phyloP scores from a whole-genome alignment of 164 flowering plant genomes.

The Vitis cinerea region DNA sequence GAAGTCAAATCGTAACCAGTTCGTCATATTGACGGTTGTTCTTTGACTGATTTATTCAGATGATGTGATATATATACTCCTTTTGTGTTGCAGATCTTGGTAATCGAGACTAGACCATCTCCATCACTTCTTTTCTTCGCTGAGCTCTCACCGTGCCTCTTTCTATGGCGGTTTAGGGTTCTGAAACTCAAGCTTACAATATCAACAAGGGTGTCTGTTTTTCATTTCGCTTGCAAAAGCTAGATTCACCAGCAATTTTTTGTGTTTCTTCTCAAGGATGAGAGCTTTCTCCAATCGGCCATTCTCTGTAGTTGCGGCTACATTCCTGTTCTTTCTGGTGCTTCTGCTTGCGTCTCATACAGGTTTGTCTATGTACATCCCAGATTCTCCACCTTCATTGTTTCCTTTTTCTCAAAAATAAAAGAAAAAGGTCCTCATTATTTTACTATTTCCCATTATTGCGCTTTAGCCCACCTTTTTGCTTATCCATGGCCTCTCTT shows the following conservation, averaged over 20 bases:
- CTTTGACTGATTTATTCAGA: background rate
- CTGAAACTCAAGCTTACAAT: no score
- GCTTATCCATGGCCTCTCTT: constrained; percentile 5
- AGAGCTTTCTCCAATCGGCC: constrained; percentile 7
- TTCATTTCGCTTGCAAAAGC: no score
- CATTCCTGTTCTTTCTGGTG: constrained; percentile 3
- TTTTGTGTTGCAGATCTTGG: constrained; percentile 5
- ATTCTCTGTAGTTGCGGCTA: constrained; percentile 6
- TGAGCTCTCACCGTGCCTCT: background rate
- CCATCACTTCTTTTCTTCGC: background rate
- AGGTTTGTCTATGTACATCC: constrained; percentile 14
- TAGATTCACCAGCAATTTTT: no score
- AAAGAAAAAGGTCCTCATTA: background rate
- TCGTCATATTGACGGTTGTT: constrained; percentile 16
- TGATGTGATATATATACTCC: constrained; percentile 18
- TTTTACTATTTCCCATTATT: background rate
- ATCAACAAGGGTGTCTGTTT: no score
- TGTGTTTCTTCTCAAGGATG: no score
- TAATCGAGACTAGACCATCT: no score
- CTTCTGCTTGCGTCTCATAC: constrained; percentile 7
- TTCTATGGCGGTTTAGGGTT: no score
- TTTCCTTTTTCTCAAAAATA: background rate
- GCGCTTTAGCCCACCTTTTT: background rate
- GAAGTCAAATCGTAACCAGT: constrained; percentile 10
- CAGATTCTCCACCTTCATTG: background rate